Percentiles rank a stretch among this genome's conserved stretches.
These are phyloP conservation scores for Lyophyllum semitale DNA, from an alignment of 768 basidiomycete species.

Conservation along the genomic window DNA sequence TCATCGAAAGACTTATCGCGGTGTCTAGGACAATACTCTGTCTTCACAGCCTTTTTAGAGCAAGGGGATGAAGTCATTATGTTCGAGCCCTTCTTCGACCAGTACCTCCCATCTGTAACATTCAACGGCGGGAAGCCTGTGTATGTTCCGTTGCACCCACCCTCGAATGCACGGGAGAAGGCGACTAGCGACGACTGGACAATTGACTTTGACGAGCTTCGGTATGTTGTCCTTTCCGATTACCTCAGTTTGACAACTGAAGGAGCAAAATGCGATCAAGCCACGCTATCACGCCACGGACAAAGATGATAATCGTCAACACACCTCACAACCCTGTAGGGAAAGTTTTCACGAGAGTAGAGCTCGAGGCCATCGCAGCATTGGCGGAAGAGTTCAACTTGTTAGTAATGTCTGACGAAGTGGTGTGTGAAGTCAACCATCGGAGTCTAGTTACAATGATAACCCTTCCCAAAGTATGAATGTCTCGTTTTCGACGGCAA, in stretches of 20 bases:
- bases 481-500: slow-evolving; percentile 86
- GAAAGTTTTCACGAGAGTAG: slow-evolving; percentile 86
- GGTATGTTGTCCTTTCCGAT: slow-evolving; percentile 40
- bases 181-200: slow-evolving; percentile 81
- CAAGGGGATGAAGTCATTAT: slow-evolving; percentile 96
- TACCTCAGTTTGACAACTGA: background rate
- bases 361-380: slow-evolving; percentile 83
- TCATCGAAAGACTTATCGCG: background rate
- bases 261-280: slow-evolving; percentile 34
- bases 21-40: slow-evolving; percentile 83
- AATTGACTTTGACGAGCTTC: slow-evolving; percentile 86
- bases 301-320: slow-evolving; percentile 95
- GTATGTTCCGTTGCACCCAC: slow-evolving; percentile 94
- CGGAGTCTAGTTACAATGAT: slow-evolving; percentile 5
- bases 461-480: slow-evolving; percentile 68
- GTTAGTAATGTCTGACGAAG: slow-evolving; percentile 94
- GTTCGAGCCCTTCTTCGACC: slow-evolving; percentile 98
- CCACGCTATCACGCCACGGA: slow-evolving; percentile 80
- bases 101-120: slow-evolving; percentile 88
- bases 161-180: slow-evolving; percentile 45
- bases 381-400: slow-evolving; percentile 92
- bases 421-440: slow-evolving; percentile 53
- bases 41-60: slow-evolving; percentile 89
- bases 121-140: slow-evolving; percentile 94
- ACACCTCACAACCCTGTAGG: slow-evolving; percentile 99